phyloP scores from a whole-genome alignment of 2,329 filamentous ascomycete species.

The Colletotrichum liaoningense region DNA sequence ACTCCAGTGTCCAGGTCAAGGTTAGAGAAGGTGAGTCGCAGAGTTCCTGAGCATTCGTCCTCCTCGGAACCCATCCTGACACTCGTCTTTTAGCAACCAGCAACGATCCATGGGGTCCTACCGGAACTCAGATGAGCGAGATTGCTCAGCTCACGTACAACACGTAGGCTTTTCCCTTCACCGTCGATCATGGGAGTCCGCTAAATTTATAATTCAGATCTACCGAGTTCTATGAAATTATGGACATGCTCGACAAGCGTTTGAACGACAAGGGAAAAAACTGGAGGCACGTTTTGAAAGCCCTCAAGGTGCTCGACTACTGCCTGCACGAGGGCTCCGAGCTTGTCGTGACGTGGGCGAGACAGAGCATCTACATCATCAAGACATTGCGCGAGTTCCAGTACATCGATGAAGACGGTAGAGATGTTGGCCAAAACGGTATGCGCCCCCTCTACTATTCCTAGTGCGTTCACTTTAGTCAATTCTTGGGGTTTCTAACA shows the following conservation, averaged over 20 bases:
- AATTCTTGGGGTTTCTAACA: constrained; percentile 44
- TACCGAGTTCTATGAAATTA: constrained; percentile 98
- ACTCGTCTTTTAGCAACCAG: constrained; percentile 79
- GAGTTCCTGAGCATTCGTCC: not conserved
- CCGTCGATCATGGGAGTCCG: not conserved
- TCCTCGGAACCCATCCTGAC: constrained; percentile 41
- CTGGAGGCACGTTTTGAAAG: constrained; percentile 98
- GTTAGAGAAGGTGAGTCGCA: constrained; percentile 87
- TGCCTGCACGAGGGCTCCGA: constrained; percentile 98
- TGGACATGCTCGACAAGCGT: constrained; percentile 99
- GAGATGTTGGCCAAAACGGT: constrained; percentile 98
- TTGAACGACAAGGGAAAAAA: constrained; percentile 99
- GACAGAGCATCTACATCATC: constrained; percentile 98
- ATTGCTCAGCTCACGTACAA: constrained; percentile 98
- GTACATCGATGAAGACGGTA: constrained; percentile 94
- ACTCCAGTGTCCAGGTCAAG: constrained; percentile 96
- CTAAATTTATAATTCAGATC: constrained; percentile 65
- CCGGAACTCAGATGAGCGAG: constrained; percentile 98
- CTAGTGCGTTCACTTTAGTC: no score
- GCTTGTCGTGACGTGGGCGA: constrained; percentile 95
- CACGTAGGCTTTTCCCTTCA: constrained; percentile 73
- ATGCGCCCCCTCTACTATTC: constrained; percentile 44
- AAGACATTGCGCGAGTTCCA: constrained; percentile 98
- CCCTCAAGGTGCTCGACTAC: constrained; percentile 97
- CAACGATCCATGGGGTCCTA: constrained; percentile 98